Evolutionary conservation across 495 filamentous ascomycete genomes (phyloP), one percentile per base, ranked within the genome.

Genomic region (Aspergillus wentii): DNA sequence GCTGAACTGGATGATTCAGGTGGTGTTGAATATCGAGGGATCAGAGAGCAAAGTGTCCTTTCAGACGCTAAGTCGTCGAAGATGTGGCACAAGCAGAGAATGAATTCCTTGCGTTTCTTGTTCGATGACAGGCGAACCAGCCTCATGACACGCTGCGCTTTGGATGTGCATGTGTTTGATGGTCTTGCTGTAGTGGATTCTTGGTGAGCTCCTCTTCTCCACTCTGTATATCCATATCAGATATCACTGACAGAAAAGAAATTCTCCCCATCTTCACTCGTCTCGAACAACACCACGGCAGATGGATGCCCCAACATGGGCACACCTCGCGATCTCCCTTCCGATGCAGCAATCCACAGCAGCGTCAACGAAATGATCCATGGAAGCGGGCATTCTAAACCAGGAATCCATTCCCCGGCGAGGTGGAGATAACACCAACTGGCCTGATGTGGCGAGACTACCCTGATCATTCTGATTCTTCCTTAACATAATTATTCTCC

Each of bases 1-100:
- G 16, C 48, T 69, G 1, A 44, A 49, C 7, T 69, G 64, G 64
- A 69, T 69, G 62, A 49, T 69, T 19, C 43, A 59, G 9, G 61
- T 65, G 33, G 41, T 64, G 8, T 36, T 56, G 15, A 44, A 52
- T 6, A 45, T 51, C 15, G 35, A 40, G 8, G 31, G 27, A 6
- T 45, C 47, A 10, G 38, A 45, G 5, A 50, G 42, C 20, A 45
- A 42, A 22, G 22, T 45, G 6, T 19, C 29, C 4, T 50, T 50
- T 14, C 28, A 38, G 17, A 31, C 41, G 19, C 17, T 31, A 3
- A 31, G 38, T 28, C n/a, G 22, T 45, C 14, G 22, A 42, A 8
- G 18, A 38, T 13, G 29, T 33, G 21, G n/a, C 26, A 17, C 9
- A 28, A 10, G 18, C 15, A 11, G 39, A 40, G 17, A 43, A 15